Evolutionary conservation across 768 basidiomycete species (phyloP).

Genomic region (Tulasnella sp.): DNA sequence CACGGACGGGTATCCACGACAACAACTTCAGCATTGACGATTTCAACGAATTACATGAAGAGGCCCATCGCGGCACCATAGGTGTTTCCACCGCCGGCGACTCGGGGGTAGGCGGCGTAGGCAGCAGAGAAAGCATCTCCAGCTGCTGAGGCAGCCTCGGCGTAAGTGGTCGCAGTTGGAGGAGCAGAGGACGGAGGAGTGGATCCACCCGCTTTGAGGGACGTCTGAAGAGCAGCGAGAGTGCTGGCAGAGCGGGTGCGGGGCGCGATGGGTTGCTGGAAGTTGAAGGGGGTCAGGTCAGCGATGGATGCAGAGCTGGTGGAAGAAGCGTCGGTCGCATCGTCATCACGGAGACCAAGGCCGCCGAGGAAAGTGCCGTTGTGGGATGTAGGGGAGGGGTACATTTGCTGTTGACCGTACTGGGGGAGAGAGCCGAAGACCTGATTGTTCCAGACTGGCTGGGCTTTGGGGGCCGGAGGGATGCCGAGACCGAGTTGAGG

Average conservation of each 20-base stretch:
- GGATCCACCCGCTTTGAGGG: background rate
- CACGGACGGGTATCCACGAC: background rate
- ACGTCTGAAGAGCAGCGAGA: slow-evolving; percentile 8
- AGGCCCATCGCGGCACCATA: slow-evolving; percentile 12
- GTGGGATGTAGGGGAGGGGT: background rate
- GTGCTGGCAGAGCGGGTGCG: background rate
- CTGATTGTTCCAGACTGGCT: background rate
- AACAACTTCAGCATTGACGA: background rate
- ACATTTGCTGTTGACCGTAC: slow-evolving; percentile 3
- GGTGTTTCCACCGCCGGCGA: slow-evolving; percentile 13
- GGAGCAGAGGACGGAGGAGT: slow-evolving; percentile 11
- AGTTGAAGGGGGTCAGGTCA: slow-evolving; percentile 3
- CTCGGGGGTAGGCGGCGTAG: background rate
- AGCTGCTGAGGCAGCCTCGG: background rate
- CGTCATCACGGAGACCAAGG: background rate
- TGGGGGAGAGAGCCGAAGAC: background rate
- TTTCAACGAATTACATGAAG: slow-evolving; percentile 8
- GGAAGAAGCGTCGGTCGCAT: background rate
- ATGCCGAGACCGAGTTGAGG: background rate
- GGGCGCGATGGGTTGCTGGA: background rate
- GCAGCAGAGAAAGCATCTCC: background rate
- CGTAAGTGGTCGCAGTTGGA: slow-evolving; percentile 10
- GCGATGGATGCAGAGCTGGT: background rate
- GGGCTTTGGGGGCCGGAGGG: slow-evolving; percentile 1
- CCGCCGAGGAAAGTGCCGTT: background rate